Evolutionary conservation across 768 basidiomycete species (phyloP).

Genomic region (Rubroboletus pulcherrimus): DNA sequence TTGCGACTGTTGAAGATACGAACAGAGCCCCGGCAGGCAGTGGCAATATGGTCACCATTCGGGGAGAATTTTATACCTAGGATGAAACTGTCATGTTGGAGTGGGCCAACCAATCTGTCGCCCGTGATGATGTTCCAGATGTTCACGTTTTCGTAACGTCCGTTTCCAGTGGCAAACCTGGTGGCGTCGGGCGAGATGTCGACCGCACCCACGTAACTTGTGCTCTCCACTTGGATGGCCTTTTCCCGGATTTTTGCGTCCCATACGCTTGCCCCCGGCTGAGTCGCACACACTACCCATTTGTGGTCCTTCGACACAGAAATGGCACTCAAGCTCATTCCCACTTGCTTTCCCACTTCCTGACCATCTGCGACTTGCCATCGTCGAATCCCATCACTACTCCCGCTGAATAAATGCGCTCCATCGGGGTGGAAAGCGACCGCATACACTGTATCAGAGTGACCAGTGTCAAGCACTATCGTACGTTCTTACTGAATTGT

Average conservation of each 20-base stretch:
- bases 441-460: background rate
- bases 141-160: background rate
- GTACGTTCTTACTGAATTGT: background rate
- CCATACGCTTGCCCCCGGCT: background rate
- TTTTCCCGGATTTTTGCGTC: background rate
- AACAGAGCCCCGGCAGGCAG: background rate
- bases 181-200: background rate
- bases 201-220: background rate
- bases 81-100: background rate
- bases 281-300: background rate
- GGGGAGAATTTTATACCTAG: background rate
- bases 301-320: background rate
- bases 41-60: background rate
- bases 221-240: background rate
- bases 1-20: background rate
- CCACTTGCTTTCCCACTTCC: background rate
- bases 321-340: background rate
- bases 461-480: background rate
- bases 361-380: background rate
- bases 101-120: background rate
- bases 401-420: background rate
- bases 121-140: background rate
- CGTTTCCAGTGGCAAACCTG: background rate
- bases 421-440: background rate
- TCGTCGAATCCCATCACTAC: background rate